Conservation (phyloP, 73 alveolate species). For the Paraurostyla sp. region DNA sequence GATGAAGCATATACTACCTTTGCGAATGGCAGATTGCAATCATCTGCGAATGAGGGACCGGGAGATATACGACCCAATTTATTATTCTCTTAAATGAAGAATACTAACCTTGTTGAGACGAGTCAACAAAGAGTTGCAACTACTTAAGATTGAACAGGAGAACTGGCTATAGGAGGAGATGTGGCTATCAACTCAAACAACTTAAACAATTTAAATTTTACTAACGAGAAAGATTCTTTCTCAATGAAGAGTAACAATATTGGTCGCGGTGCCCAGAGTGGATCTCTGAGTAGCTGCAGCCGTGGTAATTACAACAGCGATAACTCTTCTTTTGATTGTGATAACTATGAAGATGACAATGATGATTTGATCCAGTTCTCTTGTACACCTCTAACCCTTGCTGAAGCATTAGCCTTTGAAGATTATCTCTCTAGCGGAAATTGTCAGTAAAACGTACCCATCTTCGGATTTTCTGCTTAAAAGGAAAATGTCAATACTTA, state of each 20-base stretch:
- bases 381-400: not conserved
- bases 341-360: not conserved
- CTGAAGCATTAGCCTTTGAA: constrained; percentile 38
- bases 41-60: not conserved
- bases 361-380: constrained; percentile 46
- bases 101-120: not conserved
- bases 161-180: not conserved
- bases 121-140: not conserved
- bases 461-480: constrained; percentile 3
- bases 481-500: not conserved
- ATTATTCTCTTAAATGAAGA: not conserved
- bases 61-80: not conserved
- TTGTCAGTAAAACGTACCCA: not conserved
- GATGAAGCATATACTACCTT: not conserved
- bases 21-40: not conserved
- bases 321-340: not conserved
- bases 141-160: not conserved
- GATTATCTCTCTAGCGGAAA: not conserved
- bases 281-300: not conserved
- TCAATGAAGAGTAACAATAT: not conserved
- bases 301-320: not conserved
- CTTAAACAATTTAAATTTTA: not conserved
- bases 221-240: not conserved
- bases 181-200: not conserved
- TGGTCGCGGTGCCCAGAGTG: not conserved